Conservation (phyloP, 1,284 basidiomycete genomes). For the Meira nashicola region DNA sequence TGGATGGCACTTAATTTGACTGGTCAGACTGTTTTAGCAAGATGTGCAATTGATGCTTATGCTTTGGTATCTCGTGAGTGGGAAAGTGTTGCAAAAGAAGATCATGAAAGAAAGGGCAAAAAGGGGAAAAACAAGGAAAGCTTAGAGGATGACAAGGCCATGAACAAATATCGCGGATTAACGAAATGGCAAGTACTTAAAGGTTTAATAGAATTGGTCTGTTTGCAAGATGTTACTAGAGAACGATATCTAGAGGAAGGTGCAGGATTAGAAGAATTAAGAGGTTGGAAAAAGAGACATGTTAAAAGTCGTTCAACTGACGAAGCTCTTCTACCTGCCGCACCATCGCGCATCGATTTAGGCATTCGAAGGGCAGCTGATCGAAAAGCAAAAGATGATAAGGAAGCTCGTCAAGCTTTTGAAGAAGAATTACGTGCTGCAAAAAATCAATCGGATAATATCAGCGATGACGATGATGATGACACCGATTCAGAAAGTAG, state of each 20-base stretch:
- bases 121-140: not conserved
- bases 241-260: slow-evolving; percentile 39
- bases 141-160: slow-evolving; percentile 7
- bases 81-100: slow-evolving; percentile 43
- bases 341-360: slow-evolving; percentile 23
- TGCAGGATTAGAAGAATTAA: slow-evolving; percentile 33
- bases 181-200: slow-evolving; percentile 40
- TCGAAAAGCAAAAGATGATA: slow-evolving; percentile 18
- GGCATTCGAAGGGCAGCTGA: slow-evolving; percentile 25
- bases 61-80: slow-evolving; percentile 42
- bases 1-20: slow-evolving; percentile 45
- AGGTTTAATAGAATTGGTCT: slow-evolving; percentile 42
- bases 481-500: slow-evolving; percentile 26
- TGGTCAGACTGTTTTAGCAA: slow-evolving; percentile 42
- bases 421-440: not conserved
- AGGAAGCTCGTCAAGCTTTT: no score
- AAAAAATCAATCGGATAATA: no score
- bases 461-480: not conserved
- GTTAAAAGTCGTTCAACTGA: not conserved
- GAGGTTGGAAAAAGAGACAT: slow-evolving; percentile 21
- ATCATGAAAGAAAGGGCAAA: slow-evolving; percentile 35
- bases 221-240: slow-evolving; percentile 44
- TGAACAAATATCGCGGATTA: slow-evolving; percentile 29
- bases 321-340: not conserved
- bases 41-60: slow-evolving; percentile 41